A percentile compares a stretch with the other conserved stretches of the same genome.
These are phyloP conservation scores for Halenospora varia DNA, from an alignment of 495 filamentous ascomycete genomes.

Conservation along the genomic window DNA sequence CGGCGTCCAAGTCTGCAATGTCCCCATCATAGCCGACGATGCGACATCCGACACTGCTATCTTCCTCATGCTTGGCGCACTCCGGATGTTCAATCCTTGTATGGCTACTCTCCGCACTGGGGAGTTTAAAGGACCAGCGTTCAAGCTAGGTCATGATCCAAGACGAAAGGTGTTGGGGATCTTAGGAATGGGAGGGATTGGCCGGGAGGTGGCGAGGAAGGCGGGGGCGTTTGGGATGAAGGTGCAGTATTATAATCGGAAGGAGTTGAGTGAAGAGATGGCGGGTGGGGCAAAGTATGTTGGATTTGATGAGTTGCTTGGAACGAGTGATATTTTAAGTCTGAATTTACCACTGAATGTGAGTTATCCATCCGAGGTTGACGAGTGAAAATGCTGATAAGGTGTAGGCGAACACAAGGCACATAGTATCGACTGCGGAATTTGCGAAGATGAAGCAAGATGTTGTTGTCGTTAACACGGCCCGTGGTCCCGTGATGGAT, in stretches of 20 bases:
- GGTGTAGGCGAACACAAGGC: slow-evolving; percentile 42
- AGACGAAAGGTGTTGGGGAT: slow-evolving; percentile 70
- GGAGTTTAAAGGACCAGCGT: slow-evolving; percentile 46
- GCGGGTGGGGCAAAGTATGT: slow-evolving; percentile 56
- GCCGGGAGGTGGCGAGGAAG: slow-evolving; percentile 58
- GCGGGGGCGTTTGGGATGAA: slow-evolving; percentile 66
- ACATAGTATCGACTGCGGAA: slow-evolving; percentile 56
- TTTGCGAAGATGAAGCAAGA: slow-evolving; percentile 63
- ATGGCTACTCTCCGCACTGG: slow-evolving; percentile 59
- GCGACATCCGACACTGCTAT: slow-evolving; percentile 61
- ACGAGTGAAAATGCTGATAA: not conserved
- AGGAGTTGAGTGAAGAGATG: slow-evolving; percentile 44
- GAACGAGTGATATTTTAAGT: slow-evolving; percentile 58
- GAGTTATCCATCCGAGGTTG: not conserved
- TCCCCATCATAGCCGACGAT: not conserved
- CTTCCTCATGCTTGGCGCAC: slow-evolving; percentile 73
- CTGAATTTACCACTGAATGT: slow-evolving; percentile 66
- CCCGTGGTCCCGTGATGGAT: slow-evolving; percentile 66
- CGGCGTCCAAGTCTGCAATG: not conserved
- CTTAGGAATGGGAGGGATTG: slow-evolving; percentile 84
- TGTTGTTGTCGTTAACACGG: slow-evolving; percentile 67
- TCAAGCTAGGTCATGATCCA: slow-evolving; percentile 53
- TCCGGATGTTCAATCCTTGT: slow-evolving; percentile 64
- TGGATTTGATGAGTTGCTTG: slow-evolving; percentile 56
- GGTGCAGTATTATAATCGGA: slow-evolving; percentile 69